Conservation (phyloP, 2,329 filamentous ascomycete species). For the Ceratocystis eucalypticola region DNA sequence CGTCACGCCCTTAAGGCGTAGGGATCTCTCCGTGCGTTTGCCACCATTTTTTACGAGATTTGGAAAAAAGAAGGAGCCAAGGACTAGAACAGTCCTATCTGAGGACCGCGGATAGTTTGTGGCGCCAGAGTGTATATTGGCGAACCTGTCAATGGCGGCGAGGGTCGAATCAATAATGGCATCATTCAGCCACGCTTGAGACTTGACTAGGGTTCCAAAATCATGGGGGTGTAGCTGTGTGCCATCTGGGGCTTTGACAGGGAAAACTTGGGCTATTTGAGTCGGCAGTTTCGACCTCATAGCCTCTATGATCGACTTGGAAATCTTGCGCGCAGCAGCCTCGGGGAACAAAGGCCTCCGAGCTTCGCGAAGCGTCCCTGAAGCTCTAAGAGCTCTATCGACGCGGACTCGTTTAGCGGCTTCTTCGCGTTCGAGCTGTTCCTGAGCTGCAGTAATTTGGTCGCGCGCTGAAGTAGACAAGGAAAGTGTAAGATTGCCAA, state of each 20-base stretch:
- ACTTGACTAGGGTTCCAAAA: conserved; percentile 47
- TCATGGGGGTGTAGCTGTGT: conserved; percentile 32
- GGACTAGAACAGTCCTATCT: conserved; percentile 46
- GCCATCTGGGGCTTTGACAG: conserved; percentile 8
- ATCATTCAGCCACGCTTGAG: conserved; percentile 59
- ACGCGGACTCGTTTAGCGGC: not conserved
- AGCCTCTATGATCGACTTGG: not conserved
- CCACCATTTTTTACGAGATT: conserved; percentile 38
- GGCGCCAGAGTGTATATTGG: conserved; percentile 44
- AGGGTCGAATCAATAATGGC: conserved; percentile 59
- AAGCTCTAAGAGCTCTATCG: conserved; percentile 1
- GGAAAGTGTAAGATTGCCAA: not conserved
- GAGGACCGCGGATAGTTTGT: conserved; percentile 33
- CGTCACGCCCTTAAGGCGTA: conserved; percentile 42
- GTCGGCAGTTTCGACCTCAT: not conserved
- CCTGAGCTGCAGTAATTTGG: conserved; percentile 6
- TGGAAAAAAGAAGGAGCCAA: conserved; percentile 54
- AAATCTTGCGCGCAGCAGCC: not conserved
- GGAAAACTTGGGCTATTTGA: conserved; percentile 4
- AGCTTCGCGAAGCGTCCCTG: conserved; percentile 5
- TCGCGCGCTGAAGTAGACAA: conserved; percentile 4
- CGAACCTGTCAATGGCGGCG: conserved; percentile 42
- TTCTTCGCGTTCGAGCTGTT: not conserved
- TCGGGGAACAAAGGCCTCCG: conserved; percentile 1
- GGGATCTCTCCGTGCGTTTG: conserved; percentile 37